Conservation (phyloP, 2,329 filamentous ascomycete genomes). For the Cladosporium sp. region DNA sequence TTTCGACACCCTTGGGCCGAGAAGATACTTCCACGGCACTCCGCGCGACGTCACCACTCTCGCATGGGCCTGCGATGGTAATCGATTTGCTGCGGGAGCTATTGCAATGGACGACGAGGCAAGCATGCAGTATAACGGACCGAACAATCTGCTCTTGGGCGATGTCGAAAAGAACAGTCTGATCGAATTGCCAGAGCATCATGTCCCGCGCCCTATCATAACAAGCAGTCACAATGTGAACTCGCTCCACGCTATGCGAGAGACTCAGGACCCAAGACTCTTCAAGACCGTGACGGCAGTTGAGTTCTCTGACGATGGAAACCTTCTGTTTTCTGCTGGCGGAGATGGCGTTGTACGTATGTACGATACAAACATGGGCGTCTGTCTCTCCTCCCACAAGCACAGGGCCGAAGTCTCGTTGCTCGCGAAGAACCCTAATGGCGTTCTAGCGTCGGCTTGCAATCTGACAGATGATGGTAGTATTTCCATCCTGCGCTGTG, state of each 20-base stretch:
- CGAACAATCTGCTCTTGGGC: conserved; percentile 55
- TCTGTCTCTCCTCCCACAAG: not conserved
- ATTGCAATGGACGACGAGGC: conserved; percentile 52
- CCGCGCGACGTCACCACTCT: conserved; percentile 55
- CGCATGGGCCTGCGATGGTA: conserved; percentile 54
- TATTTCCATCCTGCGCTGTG: conserved; percentile 21
- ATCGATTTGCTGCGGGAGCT: conserved; percentile 53
- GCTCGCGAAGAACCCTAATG: conserved; percentile 41
- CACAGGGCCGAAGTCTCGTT: conserved; percentile 38
- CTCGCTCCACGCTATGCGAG: conserved; percentile 41
- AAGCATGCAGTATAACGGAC: conserved; percentile 58
- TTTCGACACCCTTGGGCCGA: conserved; percentile 39
- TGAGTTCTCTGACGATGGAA: conserved; percentile 43
- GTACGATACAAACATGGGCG: conserved; percentile 26
- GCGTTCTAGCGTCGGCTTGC: conserved; percentile 48
- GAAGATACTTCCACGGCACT: conserved; percentile 51
- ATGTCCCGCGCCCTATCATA: conserved; percentile 36
- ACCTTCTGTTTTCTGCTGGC: conserved; percentile 40
- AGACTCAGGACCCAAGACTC: conserved; percentile 48
- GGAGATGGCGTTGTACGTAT: conserved; percentile 49
- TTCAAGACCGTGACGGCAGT: conserved; percentile 56
- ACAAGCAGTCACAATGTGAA: conserved; percentile 36
- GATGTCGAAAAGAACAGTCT: conserved; percentile 39
- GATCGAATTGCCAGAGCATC: conserved; percentile 53
- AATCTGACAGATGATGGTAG: conserved; percentile 18